Evolutionary conservation across 176 grass and related monocot species (phyloP), one percentile per base, ranked within the genome.

Genomic region (Hyparrhenia diplandra): DNA sequence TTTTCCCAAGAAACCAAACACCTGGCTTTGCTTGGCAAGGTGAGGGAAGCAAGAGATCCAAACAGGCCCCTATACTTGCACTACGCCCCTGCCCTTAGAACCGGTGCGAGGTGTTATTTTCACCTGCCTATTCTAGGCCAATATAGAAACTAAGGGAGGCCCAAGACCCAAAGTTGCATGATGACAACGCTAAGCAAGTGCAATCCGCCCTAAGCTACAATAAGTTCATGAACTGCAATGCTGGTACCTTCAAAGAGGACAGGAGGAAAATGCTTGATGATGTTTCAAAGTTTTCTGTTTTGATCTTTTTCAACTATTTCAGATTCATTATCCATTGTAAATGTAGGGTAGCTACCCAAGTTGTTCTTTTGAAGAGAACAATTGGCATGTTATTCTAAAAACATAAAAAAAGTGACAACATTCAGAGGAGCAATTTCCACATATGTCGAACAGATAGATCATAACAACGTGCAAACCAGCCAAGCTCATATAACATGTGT

Each of bases 321-420:
- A 69, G 5, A 43, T 42, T 13, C 11, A 41, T 41, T 14, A 34
- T 18, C 54, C 34, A 61, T 11, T 76, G 74, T 6, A 1, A 40
- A 60, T 25, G 23, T 59, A 76, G 13, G 8, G 24, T 7, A 42
- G 39, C 62, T 43, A 77, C 41, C 14, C 12, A 46, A 65, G 14
- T 21, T 62, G 30, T 46, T 79, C 7, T 67, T 67, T 63, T 49
- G 36, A 28, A 37, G 34, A 82, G 13, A 63, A 82, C 5, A 86
- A 57, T 14, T 17, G 35, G 37, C 47, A 61, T 75, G 7, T 16
- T 67, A 64, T 14, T 68, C 23, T 8, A 14, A 55, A 17, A n/a
- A n/a, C n/a, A 73, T 30, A 41, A 60, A 23, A 60, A 23, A 40
- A 10, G 4, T 57, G 52, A 23, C 52, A 23, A 60, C 59, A 65